Conservation (phyloP, 305 asterid genomes). For the Fraxinus latifolia region DNA sequence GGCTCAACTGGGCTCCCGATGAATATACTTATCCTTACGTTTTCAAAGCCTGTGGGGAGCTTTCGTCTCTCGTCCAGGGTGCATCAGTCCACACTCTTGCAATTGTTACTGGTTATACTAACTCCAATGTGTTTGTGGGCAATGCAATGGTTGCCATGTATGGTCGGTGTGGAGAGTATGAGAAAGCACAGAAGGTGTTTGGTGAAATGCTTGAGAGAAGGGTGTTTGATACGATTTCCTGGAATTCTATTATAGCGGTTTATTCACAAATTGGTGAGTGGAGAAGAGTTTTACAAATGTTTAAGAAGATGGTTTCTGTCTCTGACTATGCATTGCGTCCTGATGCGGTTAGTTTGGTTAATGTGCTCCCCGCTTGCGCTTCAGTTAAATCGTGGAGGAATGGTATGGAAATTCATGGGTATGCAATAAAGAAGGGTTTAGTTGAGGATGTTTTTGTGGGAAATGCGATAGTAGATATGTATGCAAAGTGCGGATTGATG, state of each 20-base stretch:
- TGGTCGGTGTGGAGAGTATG: constrained; percentile 54
- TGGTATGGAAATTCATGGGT: constrained; percentile 65
- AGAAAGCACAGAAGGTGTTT: constrained; percentile 49
- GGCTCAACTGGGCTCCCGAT: constrained; percentile 55
- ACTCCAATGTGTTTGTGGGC: constrained; percentile 62
- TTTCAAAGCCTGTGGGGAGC: constrained; percentile 62
- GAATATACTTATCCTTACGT: constrained; percentile 67
- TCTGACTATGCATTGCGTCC: constrained; percentile 38
- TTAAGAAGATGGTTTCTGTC: constrained; percentile 42
- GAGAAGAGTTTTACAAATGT: constrained; percentile 43
- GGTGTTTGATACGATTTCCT: constrained; percentile 53
- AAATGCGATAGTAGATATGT: constrained; percentile 68
- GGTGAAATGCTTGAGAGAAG: constrained; percentile 54
- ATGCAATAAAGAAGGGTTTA: constrained; percentile 51
- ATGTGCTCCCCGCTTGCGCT: constrained; percentile 67
- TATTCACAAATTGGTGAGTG: constrained; percentile 47
- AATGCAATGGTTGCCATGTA: constrained; percentile 72
- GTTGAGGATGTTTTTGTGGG: constrained; percentile 63
- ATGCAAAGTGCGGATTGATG: constrained; percentile 62
- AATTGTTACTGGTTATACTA: constrained; percentile 35
- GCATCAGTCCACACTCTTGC: constrained; percentile 51
- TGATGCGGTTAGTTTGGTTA: constrained; percentile 72
- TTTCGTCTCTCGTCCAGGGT: constrained; percentile 36
- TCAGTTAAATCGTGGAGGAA: constrained; percentile 35
- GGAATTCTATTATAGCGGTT: constrained; percentile 69